These are phyloP conservation scores for Colletotrichum tofieldiae DNA, from an alignment of 2,329 filamentous ascomycete genomes.

Conservation along the genomic window DNA sequence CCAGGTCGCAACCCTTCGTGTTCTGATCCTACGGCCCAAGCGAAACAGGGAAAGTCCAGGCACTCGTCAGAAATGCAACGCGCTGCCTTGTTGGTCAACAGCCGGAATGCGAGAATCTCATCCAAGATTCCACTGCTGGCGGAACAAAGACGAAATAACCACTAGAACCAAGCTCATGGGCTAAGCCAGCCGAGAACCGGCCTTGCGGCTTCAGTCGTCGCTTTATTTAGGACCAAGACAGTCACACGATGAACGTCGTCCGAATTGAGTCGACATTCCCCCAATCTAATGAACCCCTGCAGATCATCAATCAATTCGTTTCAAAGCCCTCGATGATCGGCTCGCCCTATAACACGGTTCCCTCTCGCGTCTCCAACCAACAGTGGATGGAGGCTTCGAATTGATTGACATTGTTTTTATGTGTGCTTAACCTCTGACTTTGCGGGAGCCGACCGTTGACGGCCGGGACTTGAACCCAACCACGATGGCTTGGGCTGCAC, in stretches of 20 bases:
- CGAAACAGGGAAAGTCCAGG: constrained; percentile 18
- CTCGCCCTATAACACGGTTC: neutral
- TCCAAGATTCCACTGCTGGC: constrained; percentile 15
- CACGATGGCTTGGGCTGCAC: neutral
- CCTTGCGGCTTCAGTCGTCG: neutral
- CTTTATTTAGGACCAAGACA: constrained; percentile 22
- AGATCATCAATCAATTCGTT: constrained; percentile 18
- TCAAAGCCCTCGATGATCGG: constrained; percentile 20
- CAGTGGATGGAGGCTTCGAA: constrained; percentile 5
- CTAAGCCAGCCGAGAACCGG: constrained; percentile 6
- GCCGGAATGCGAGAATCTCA: constrained; percentile 14
- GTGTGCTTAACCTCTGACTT: constrained; percentile 12
- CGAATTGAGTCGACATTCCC: constrained; percentile 7
- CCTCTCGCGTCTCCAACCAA: neutral
- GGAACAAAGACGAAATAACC: constrained; percentile 4
- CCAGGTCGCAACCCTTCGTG: constrained; percentile 1
- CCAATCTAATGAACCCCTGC: constrained; percentile 3
- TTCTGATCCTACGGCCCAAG: constrained; percentile 10
- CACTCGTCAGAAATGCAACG: constrained; percentile 29
- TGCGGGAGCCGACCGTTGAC: constrained; percentile 13
- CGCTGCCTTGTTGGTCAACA: constrained; percentile 14
- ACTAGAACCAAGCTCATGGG: constrained; percentile 12
- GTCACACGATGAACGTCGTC: constrained; percentile 13
- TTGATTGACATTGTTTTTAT: neutral
- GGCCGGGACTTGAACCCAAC: constrained; percentile 13